These are phyloP conservation scores for Oryza coarctata DNA, from an alignment of 176 grass and related monocot genomes.

Conservation along the genomic window DNA sequence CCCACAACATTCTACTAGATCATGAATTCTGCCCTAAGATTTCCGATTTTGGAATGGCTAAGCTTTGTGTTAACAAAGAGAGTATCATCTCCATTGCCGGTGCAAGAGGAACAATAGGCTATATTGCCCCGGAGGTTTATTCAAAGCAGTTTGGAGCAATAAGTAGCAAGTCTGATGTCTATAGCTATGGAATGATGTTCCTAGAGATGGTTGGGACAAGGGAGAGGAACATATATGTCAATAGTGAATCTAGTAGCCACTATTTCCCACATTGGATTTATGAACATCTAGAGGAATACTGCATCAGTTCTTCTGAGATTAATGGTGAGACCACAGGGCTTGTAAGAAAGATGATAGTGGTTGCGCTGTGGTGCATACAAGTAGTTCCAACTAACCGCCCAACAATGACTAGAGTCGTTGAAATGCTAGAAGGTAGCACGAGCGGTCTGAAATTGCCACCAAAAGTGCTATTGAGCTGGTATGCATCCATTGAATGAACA, in stretches of 20 bases:
- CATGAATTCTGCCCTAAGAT: slow-evolving; percentile 45
- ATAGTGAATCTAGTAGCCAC: slow-evolving; percentile 15
- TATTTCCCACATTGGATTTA: slow-evolving; percentile 48
- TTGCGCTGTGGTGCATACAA: slow-evolving; percentile 62
- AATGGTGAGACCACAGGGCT: slow-evolving; percentile 28
- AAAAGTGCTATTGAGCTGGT: slow-evolving; percentile 5
- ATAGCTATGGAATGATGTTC: slow-evolving; percentile 64
- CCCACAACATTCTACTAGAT: slow-evolving; percentile 42
- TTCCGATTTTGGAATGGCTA: slow-evolving; percentile 44
- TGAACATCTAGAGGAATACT: slow-evolving; percentile 42
- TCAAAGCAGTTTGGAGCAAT: slow-evolving; percentile 37
- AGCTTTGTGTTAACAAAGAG: slow-evolving; percentile 27
- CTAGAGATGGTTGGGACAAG: slow-evolving; percentile 58
- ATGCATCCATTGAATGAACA: not conserved
- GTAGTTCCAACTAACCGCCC: slow-evolving; percentile 38
- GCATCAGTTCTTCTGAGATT: slow-evolving; percentile 33
- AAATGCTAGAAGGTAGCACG: slow-evolving; percentile 49
- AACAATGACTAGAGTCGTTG: slow-evolving; percentile 45
- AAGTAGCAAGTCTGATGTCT: slow-evolving; percentile 57
- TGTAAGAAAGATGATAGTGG: slow-evolving; percentile 46
- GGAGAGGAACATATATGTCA: slow-evolving; percentile 15
- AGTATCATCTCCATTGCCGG: slow-evolving; percentile 30
- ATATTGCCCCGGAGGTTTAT: slow-evolving; percentile 34
- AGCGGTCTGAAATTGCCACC: slow-evolving; percentile 38
- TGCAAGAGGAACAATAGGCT: slow-evolving; percentile 41